These are phyloP conservation scores for Solanum etuberosum DNA, from an alignment of 257 asterid species.

Conservation along the genomic window DNA sequence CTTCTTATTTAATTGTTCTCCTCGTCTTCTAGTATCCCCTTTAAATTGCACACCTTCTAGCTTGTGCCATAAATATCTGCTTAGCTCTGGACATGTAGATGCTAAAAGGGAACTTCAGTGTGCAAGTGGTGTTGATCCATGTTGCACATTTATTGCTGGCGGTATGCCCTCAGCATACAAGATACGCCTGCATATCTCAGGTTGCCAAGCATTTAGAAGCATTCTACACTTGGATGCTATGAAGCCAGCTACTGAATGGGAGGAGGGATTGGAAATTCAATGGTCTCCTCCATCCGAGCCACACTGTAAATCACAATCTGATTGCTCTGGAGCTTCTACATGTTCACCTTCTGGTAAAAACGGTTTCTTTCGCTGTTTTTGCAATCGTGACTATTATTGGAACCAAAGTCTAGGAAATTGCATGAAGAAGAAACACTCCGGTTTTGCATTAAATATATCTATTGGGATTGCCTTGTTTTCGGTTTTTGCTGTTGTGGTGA, in stretches of 20 bases:
- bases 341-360: conserved; percentile 11
- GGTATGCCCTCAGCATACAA: conserved; percentile 41
- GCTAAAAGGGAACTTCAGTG: conserved; percentile 15
- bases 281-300: conserved; percentile 41
- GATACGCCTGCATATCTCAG: conserved; percentile 30
- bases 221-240: conserved; percentile 21
- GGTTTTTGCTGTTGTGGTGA: background rate
- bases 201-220: conserved; percentile 36
- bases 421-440: conserved; percentile 2
- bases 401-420: conserved; percentile 13
- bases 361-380: conserved; percentile 10
- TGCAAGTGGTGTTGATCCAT: conserved; percentile 21
- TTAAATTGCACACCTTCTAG: conserved; percentile 34
- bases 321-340: conserved; percentile 22
- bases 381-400: conserved; percentile 20
- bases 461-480: conserved; percentile 9
- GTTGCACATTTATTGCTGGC: conserved; percentile 37
- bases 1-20: conserved; percentile 30
- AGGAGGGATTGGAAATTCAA: conserved; percentile 33
- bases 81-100: conserved; percentile 26
- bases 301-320: conserved; percentile 20
- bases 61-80: conserved; percentile 31
- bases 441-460: conserved; percentile 9
- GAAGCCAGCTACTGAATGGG: conserved; percentile 26
- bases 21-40: conserved; percentile 33